Base-by-base conservation (phyloP, 2,329 filamentous ascomycete genomes). In the Camillea tinctor region DNA sequence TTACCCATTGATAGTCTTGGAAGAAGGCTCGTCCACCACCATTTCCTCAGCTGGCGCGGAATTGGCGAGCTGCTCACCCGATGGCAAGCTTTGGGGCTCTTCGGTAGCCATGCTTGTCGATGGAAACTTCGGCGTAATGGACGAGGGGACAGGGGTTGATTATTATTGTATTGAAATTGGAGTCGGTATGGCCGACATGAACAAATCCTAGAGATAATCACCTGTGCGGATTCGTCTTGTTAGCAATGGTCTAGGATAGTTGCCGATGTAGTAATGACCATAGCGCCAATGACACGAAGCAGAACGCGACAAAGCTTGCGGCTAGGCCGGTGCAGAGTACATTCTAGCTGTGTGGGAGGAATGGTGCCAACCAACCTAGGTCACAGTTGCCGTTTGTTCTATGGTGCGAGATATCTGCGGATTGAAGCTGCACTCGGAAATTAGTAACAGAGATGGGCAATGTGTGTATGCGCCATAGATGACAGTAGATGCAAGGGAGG, bases 1-100 rank as follows among this genome's bases (percentile, higher is more conserved):
- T 82, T 78, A 88, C 86, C 84, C 84, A 72, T 87, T 85, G 68
- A 83, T 65, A 49, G 71, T 68, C 24, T 73, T 68, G 24, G 67
- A 64, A 50, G 68, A 67, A 50, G 72, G 76, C 51, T 81, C 73
- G 69, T 84, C 79, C 59, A 84, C 75, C 60, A 80, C 78, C 80
- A 83, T 83, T 67, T 80, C 76, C 15, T 72, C 66, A 26, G 56
- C 56, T 3, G 64, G 56, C 20, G 55, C 48, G 22, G 62, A 48
- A 53, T 57, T 59, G n/a, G 60, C 44, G 7, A 56, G 48, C 60
- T 72, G 71, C 40, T 61, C 62, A 50, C 71, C 68, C 13, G 58
- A 54, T n/a, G 66, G 58, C 26, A 68, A 56, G 53, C 58, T 63
- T 59, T 71, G 68, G 22, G 70, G 68, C 52, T 74, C 63, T 59